Conservation (phyloP, 768 basidiomycete species). For the Leccinum boreale region DNA sequence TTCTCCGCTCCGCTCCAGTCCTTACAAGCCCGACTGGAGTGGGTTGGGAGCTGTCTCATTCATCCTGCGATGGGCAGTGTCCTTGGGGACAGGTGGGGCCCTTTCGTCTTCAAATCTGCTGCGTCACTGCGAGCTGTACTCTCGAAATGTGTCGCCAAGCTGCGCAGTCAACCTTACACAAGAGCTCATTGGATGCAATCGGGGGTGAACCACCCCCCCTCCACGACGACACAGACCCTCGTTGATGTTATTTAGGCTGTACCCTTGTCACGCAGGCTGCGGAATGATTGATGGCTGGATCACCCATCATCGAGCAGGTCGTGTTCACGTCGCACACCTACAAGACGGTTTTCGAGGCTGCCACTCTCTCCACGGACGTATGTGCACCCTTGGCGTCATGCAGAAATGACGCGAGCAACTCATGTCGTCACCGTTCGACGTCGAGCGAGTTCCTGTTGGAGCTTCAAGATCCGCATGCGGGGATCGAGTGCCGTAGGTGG, state of each 20-base stretch:
- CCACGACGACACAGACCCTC: not conserved
- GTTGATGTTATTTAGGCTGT: slow-evolving; percentile 13
- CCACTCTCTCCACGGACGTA: slow-evolving; percentile 7
- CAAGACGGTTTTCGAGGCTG: slow-evolving; percentile 9
- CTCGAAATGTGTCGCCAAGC: not conserved
- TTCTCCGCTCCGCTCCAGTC: not conserved
- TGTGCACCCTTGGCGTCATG: slow-evolving; percentile 6
- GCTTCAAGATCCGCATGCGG: slow-evolving; percentile 5
- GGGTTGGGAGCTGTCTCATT: not conserved
- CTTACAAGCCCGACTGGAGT: not conserved
- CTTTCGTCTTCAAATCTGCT: not conserved
- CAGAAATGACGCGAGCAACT: not conserved
- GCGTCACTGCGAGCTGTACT: not conserved
- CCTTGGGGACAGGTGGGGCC: not conserved
- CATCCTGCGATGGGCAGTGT: not conserved
- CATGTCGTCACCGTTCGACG: not conserved
- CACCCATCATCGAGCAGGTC: not conserved
- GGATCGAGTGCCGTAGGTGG: not conserved
- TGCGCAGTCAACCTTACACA: not conserved
- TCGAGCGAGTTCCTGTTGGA: not conserved
- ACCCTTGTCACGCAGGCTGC: not conserved
- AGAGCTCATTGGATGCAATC: not conserved
- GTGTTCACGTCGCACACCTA: not conserved
- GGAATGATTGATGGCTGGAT: slow-evolving; percentile 6
- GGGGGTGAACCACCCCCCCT: not conserved